A percentile compares a stretch with the other conserved stretches of the same genome.
Evolutionary conservation across 2,329 filamentous ascomycete species (phyloP).

Genomic region (Exophiala calicioides): DNA sequence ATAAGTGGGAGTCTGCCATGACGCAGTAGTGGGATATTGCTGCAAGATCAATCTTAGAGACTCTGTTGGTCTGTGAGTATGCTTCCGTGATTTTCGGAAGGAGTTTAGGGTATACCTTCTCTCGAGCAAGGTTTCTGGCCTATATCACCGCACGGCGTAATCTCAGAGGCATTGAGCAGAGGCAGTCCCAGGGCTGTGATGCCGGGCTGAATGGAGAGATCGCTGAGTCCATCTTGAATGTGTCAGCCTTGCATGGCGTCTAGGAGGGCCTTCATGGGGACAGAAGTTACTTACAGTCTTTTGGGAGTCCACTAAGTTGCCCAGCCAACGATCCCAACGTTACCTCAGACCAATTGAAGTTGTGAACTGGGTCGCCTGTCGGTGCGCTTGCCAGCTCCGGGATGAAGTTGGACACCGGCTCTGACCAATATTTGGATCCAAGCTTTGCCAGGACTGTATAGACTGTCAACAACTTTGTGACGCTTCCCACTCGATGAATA

Average conservation of each 20-base stretch:
- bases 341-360: slow-evolving; percentile 50
- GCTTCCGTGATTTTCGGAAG: too few relatives aligned
- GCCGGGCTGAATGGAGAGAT: slow-evolving; percentile 6
- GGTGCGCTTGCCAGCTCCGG: slow-evolving; percentile 39
- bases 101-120: too few relatives aligned
- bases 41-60: slow-evolving; percentile 7
- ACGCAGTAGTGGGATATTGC: slow-evolving; percentile 20
- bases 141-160: slow-evolving; percentile 7
- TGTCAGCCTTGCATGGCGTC: background rate
- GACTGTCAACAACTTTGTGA: slow-evolving; percentile 43
- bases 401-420: slow-evolving; percentile 44
- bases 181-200: slow-evolving; percentile 6
- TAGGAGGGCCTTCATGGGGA: too few relatives aligned
- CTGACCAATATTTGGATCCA: slow-evolving; percentile 40
- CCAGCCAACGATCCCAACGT: slow-evolving; percentile 50
- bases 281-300: slow-evolving; percentile 16
- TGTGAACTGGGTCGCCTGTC: slow-evolving; percentile 2
- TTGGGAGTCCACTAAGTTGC: slow-evolving; percentile 39
- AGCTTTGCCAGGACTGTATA: slow-evolving; percentile 39
- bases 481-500: slow-evolving; percentile 37
- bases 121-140: slow-evolving; percentile 1
- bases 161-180: slow-evolving; percentile 6
- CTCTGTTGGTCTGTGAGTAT: slow-evolving; percentile 3
- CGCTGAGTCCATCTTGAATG: background rate
- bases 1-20: slow-evolving; percentile 38